Conservation (phyloP, 2,329 filamentous ascomycete species). For the Thelonectria discophora region DNA sequence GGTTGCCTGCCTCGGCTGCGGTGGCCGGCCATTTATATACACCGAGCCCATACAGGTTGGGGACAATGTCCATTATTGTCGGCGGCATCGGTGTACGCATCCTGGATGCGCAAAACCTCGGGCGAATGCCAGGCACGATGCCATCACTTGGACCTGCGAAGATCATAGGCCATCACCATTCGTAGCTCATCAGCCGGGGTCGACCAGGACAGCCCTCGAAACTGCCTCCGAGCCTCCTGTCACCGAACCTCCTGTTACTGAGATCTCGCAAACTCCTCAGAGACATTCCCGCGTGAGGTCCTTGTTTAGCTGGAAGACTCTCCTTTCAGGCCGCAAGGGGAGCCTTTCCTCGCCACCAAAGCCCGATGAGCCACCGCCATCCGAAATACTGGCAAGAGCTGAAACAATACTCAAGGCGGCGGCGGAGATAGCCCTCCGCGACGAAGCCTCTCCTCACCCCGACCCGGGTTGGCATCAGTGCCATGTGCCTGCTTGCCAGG, state of each 20-base stretch:
- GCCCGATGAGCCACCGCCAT: not conserved
- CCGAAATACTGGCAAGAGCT: not conserved
- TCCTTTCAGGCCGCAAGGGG: not conserved
- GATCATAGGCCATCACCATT: not conserved
- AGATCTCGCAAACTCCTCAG: constrained; percentile 2
- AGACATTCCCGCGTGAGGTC: constrained; percentile 20
- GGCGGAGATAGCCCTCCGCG: not conserved
- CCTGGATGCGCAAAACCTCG: not conserved
- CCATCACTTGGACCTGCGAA: constrained; percentile 7
- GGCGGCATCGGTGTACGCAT: constrained; percentile 9
- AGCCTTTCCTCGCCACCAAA: no score
- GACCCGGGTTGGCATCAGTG: constrained; percentile 17
- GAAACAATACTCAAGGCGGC: not conserved
- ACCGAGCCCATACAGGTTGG: not conserved
- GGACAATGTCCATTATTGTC: not conserved
- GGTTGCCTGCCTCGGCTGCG: not conserved
- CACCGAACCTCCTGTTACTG: not conserved
- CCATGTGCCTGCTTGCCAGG: constrained; percentile 8
- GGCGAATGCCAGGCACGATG: not conserved
- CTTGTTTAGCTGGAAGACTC: constrained; percentile 11
- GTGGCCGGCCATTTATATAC: not conserved
- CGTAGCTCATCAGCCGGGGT: not conserved
- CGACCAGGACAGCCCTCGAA: not conserved
- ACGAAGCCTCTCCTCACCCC: not conserved
- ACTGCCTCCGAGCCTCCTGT: not conserved